Percentiles rank a stretch among this genome's conserved stretches.
Evolutionary conservation across 2,329 filamentous ascomycete genomes (phyloP).

Genomic region (Sphaerulina vaccinii): DNA sequence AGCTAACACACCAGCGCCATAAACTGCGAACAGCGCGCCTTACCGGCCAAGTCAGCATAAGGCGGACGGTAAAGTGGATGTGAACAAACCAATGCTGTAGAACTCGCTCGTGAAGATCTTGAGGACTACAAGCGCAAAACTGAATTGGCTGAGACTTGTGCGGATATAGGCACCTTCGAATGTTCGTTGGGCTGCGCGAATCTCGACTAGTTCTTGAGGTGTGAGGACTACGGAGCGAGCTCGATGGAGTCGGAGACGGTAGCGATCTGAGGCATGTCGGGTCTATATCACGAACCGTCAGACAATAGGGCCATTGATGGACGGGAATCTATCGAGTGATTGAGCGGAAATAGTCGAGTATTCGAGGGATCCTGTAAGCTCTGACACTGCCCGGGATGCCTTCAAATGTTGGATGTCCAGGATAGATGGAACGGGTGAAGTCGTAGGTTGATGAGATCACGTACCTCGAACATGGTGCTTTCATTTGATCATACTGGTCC

Average conservation of each 20-base stretch:
- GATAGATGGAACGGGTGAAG: background rate
- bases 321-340: background rate
- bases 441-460: background rate
- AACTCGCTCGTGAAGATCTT: conserved; percentile 98
- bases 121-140: conserved; percentile 87
- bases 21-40: conserved; percentile 81
- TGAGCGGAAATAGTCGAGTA: background rate
- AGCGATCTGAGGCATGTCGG: conserved; percentile 66
- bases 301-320: no score
- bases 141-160: conserved; percentile 91
- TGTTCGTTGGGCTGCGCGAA: conserved; percentile 90
- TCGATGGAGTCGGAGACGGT: conserved; percentile 77
- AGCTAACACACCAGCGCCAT: conserved; percentile 79
- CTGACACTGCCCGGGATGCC: no score
- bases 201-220: conserved; percentile 82
- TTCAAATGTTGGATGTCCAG: background rate
- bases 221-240: conserved; percentile 82
- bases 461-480: conserved; percentile 31
- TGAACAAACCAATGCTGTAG: conserved; percentile 72
- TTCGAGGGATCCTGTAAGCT: no score
- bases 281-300: conserved; percentile 38
- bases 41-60: background rate
- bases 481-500: no score
- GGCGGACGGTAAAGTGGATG: background rate
- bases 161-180: conserved; percentile 97